Conservation (phyloP, 2,329 filamentous ascomycete genomes). For the Exophiala alcalophila region DNA sequence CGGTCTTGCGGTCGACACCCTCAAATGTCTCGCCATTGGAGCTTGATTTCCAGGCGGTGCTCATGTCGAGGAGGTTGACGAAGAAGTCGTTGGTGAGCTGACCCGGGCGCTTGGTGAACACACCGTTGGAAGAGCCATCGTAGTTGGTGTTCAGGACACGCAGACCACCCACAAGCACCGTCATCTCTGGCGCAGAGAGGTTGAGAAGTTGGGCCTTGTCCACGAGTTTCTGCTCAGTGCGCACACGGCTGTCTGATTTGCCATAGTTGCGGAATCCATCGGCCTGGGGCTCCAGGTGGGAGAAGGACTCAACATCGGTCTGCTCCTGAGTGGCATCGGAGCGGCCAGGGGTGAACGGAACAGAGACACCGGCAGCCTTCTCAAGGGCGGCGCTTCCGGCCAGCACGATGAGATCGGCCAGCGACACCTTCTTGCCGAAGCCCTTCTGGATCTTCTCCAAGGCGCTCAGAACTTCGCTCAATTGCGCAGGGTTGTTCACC, state of each 20-base stretch:
- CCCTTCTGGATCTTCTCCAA: conserved; percentile 64
- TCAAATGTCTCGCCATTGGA: conserved; percentile 58
- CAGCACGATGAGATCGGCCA: conserved; percentile 77
- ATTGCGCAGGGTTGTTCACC: conserved; percentile 68
- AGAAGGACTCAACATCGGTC: conserved; percentile 64
- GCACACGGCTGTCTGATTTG: conserved; percentile 57
- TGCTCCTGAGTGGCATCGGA: conserved; percentile 68
- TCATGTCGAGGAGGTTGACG: conserved; percentile 69
- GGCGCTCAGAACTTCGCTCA: conserved; percentile 59
- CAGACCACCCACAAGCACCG: conserved; percentile 68
- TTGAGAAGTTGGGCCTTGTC: conserved; percentile 70
- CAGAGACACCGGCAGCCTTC: conserved; percentile 63
- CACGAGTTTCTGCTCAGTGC: conserved; percentile 66
- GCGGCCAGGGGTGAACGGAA: conserved; percentile 72
- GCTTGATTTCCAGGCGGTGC: conserved; percentile 61
- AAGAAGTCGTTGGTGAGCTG: conserved; percentile 78
- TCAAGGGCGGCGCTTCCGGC: conserved; percentile 69
- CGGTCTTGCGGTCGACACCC: conserved; percentile 63
- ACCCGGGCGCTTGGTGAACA: conserved; percentile 67
- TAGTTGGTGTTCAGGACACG: conserved; percentile 68
- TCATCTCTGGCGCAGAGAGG: conserved; percentile 67
- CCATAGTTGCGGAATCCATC: conserved; percentile 82
- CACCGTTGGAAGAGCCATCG: conserved; percentile 64
- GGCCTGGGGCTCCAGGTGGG: conserved; percentile 64
- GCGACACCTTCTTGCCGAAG: conserved; percentile 71